Evolutionary conservation across 495 filamentous ascomycete genomes (phyloP).

Genomic region (Aspergillus haitiensis): DNA sequence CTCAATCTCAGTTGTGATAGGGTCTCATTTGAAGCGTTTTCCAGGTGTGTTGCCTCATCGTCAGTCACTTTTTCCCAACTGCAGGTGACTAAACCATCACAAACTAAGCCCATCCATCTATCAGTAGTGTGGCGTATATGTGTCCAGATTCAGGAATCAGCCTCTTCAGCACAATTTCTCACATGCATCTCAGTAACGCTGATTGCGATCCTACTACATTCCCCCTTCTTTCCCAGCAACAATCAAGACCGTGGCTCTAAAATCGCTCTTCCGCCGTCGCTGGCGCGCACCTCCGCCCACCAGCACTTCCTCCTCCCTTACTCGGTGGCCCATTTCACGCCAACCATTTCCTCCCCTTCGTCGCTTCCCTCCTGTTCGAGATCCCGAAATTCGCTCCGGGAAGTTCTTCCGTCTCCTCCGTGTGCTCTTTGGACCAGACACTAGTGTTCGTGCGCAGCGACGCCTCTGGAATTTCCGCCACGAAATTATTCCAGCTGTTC

Average conservation of each 20-base stretch:
- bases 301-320: slow-evolving; percentile 13
- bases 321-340: slow-evolving; percentile 26
- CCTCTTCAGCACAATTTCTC: too few species aligned
- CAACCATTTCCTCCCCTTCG: slow-evolving; percentile 24
- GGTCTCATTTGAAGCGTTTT: too few species aligned
- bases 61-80: too few species aligned
- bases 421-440: slow-evolving; percentile 57
- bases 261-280: slow-evolving; percentile 36
- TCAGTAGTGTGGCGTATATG: too few species aligned
- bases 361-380: slow-evolving; percentile 22
- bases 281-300: slow-evolving; percentile 30
- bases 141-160: too few species aligned
- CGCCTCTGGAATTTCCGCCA: slow-evolving; percentile 66
- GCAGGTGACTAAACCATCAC: too few species aligned
- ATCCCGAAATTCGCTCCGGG: slow-evolving; percentile 17
- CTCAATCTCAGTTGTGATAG: too few species aligned
- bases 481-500: slow-evolving; percentile 70
- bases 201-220: too few species aligned
- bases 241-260: slow-evolving; percentile 42
- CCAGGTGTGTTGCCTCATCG: too few species aligned
- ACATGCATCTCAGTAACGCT: too few species aligned
- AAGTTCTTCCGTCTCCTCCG: slow-evolving; percentile 34
- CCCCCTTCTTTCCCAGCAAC: not conserved
- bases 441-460: slow-evolving; percentile 59
- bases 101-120: too few species aligned